Percentiles rank a stretch among this genome's conserved stretches.
These are phyloP conservation scores for Sporothrix sp. DNA, from an alignment of 2,329 filamentous ascomycete species.

Conservation along the genomic window DNA sequence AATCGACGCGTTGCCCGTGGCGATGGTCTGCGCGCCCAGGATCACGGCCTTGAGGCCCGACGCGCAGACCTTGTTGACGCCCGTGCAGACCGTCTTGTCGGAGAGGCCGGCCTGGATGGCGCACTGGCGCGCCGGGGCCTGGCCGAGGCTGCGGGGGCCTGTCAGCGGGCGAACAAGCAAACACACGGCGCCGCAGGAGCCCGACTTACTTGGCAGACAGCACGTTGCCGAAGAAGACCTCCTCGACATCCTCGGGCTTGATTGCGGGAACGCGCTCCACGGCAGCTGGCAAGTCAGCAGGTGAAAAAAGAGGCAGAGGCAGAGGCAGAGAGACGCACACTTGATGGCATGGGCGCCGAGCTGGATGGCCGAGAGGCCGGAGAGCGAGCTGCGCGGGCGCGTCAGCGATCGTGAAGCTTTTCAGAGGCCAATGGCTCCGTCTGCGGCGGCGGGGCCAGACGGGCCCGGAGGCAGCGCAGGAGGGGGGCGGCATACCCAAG, in stretches of 20 bases:
- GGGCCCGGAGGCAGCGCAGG: background rate
- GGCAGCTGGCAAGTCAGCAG: constrained; percentile 42
- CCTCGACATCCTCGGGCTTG: constrained; percentile 82
- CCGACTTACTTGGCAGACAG: constrained; percentile 76
- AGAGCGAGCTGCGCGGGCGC: constrained; percentile 59
- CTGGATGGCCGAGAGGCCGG: constrained; percentile 75
- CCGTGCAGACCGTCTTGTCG: constrained; percentile 73
- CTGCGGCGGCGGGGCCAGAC: constrained; percentile 7
- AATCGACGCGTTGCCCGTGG: constrained; percentile 86
- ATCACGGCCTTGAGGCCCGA: constrained; percentile 91
- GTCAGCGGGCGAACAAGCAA: too few relatives aligned
- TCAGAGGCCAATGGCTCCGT: background rate
- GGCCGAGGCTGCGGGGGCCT: constrained; percentile 63
- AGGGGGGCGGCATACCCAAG: constrained; percentile 57
- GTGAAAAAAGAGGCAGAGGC: background rate
- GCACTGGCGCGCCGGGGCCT: constrained; percentile 93
- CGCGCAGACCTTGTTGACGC: constrained; percentile 98
- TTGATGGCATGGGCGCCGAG: constrained; percentile 90
- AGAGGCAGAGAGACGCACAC: constrained; percentile 43
- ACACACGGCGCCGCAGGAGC: background rate
- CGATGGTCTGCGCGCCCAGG: constrained; percentile 91
- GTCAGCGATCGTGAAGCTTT: constrained; percentile 3
- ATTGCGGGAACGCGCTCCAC: constrained; percentile 78
- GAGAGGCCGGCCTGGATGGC: constrained; percentile 80
- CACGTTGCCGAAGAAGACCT: constrained; percentile 98